A percentile compares a stretch with the other conserved stretches of the same genome.
These are phyloP conservation scores for Tetrahymena borealis DNA, from an alignment of 73 alveolate genomes.

Conservation along the genomic window DNA sequence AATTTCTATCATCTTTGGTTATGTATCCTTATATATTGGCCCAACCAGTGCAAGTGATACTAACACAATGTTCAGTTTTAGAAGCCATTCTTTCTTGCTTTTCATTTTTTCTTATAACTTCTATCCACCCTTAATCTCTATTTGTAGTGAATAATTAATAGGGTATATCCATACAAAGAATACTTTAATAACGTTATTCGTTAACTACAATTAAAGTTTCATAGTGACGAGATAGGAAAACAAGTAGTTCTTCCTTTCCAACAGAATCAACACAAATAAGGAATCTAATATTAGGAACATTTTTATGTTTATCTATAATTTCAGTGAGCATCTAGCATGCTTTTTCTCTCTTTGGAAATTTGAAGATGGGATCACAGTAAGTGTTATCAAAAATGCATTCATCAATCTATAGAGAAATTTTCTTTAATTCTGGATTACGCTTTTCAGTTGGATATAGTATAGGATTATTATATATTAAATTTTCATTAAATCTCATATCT, in stretches of 20 bases:
- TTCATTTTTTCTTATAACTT: conserved; percentile 30
- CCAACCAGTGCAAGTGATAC: conserved; percentile 14
- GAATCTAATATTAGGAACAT: conserved; percentile 21
- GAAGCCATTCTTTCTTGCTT: not conserved
- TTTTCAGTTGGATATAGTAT: conserved; percentile 17
- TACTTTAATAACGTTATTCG: conserved; percentile 23
- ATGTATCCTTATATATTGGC: conserved; percentile 29
- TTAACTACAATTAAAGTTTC: conserved; percentile 38
- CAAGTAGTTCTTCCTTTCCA: conserved; percentile 42
- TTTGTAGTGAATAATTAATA: conserved; percentile 8
- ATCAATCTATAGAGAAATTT: conserved; percentile 22
- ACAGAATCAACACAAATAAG: conserved; percentile 40
- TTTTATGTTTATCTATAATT: conserved; percentile 22
- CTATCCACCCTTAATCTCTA: conserved; percentile 31
- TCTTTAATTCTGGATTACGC: not conserved
- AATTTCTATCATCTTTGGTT: conserved; percentile 36
- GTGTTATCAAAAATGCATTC: conserved; percentile 39
- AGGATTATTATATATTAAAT: conserved; percentile 24
- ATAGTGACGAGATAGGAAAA: conserved; percentile 24
- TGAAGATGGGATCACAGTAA: conserved; percentile 40
- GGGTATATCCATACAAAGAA: conserved; percentile 9
- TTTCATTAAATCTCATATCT: conserved; percentile 40
- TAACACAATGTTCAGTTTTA: not conserved
- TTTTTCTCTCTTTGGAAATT: conserved; percentile 43
- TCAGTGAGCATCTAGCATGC: conserved; percentile 35